Conservation (phyloP, 2,329 filamentous ascomycete species). For the Talaromyces rugulosus region DNA sequence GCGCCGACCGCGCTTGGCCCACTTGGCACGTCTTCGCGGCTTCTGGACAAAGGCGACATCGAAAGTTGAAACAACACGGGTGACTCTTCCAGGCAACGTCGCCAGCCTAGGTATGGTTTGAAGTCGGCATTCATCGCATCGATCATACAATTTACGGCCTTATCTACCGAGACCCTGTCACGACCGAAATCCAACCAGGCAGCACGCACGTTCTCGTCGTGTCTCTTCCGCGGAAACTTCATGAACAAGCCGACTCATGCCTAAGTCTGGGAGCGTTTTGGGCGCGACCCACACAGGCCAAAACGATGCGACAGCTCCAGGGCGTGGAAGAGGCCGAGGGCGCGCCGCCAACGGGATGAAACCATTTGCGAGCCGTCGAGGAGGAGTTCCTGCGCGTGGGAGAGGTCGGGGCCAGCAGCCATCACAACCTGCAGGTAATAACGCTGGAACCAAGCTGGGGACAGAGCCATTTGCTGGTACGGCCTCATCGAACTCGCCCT, state of each 20-base stretch:
- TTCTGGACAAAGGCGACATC: background rate
- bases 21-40: background rate
- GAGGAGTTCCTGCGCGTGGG: conserved; percentile 7
- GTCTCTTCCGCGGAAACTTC: conserved; percentile 6
- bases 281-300: conserved; percentile 12
- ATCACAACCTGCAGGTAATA: conserved; percentile 1
- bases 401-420: conserved; percentile 5
- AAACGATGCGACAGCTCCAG: conserved; percentile 11
- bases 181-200: background rate
- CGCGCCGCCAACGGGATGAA: background rate
- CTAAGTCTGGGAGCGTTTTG: conserved; percentile 13
- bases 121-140: background rate
- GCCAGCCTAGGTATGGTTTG: background rate
- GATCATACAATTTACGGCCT: background rate
- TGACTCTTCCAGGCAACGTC: background rate
- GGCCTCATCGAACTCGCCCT: conserved; percentile 7
- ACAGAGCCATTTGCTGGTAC: background rate
- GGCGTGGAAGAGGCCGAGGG: conserved; percentile 8
- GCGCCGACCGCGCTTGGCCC: background rate
- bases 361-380: conserved; percentile 3
- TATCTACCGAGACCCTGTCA: background rate
- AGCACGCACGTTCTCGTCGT: background rate
- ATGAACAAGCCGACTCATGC: conserved; percentile 12
- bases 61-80: background rate
- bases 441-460: background rate